phyloP scores from a whole-genome alignment of 257 asterid genomes.

The Solanum sparsipilum region DNA sequence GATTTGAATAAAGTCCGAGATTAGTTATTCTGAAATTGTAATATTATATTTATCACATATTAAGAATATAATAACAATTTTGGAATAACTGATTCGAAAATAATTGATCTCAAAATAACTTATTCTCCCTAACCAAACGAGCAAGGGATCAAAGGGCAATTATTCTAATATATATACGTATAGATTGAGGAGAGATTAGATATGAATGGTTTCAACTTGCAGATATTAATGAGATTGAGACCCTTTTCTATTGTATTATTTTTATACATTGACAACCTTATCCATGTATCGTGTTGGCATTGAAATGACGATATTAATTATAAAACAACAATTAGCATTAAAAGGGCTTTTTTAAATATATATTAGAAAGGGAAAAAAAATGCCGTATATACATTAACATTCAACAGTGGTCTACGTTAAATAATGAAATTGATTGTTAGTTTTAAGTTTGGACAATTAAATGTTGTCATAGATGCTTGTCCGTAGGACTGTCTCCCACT shows the following conservation, averaged over 20 bases:
- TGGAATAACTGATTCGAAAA: too few species aligned
- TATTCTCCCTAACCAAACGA: not conserved
- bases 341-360: not conserved
- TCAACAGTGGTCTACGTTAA: not conserved
- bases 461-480: not conserved
- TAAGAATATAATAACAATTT: not conserved
- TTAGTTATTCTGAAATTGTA: too few species aligned
- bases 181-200: not conserved
- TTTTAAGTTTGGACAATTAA: not conserved
- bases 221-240: not conserved
- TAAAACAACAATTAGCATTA: not conserved
- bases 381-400: not conserved
- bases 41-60: too few species aligned
- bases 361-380: not conserved
- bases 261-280: not conserved
- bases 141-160: not conserved
- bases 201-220: not conserved
- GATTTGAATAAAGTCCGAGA: too few species aligned
- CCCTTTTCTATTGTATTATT: not conserved
- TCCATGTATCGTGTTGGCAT: not conserved
- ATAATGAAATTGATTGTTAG: not conserved
- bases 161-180: not conserved
- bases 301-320: not conserved
- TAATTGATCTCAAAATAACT: not conserved
- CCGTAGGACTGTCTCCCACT: not conserved